These are phyloP conservation scores for Scorias spongiosa DNA, from an alignment of 2,329 filamentous ascomycete species.

Conservation along the genomic window DNA sequence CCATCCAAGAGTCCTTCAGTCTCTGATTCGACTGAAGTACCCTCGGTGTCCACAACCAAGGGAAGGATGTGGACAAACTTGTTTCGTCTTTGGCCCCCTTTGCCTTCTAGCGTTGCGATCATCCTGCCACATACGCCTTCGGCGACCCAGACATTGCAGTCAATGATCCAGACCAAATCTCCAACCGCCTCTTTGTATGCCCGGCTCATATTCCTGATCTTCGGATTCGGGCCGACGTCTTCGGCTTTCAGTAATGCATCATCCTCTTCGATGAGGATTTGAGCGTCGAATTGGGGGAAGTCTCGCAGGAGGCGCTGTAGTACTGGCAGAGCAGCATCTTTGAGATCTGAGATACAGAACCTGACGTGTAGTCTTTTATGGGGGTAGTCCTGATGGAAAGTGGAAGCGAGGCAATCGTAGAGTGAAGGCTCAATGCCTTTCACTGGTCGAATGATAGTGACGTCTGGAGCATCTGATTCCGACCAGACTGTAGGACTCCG, in stretches of 20 bases:
- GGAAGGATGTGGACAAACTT: slow-evolving; percentile 95
- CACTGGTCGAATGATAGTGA: slow-evolving; percentile 84
- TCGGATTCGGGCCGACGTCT: slow-evolving; percentile 73
- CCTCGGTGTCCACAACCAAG: slow-evolving; percentile 58
- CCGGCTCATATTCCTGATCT: slow-evolving; percentile 90
- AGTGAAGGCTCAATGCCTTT: slow-evolving; percentile 83
- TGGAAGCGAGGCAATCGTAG: slow-evolving; percentile 82
- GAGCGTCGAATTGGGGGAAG: slow-evolving; percentile 56
- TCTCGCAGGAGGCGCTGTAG: slow-evolving; percentile 57
- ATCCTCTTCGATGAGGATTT: slow-evolving; percentile 66
- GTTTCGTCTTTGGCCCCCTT: slow-evolving; percentile 36
- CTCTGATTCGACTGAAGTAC: slow-evolving; percentile 13
- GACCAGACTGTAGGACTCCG: slow-evolving; percentile 3
- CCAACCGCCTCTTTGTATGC: slow-evolving; percentile 79
- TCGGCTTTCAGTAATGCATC: slow-evolving; percentile 53
- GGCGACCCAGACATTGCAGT: slow-evolving; percentile 91
- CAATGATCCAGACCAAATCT: slow-evolving; percentile 84
- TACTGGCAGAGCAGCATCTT: slow-evolving; percentile 63
- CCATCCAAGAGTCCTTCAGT: slow-evolving; percentile 10
- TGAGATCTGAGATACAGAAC: slow-evolving; percentile 62
- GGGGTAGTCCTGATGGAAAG: slow-evolving; percentile 72
- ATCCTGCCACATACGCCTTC: slow-evolving; percentile 68
- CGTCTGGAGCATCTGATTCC: slow-evolving; percentile 47
- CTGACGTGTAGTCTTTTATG: slow-evolving; percentile 58
- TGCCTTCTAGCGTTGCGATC: slow-evolving; percentile 74